Base-by-base conservation (phyloP, 257 asterid genomes). In the Eustoma russellianum region DNA sequence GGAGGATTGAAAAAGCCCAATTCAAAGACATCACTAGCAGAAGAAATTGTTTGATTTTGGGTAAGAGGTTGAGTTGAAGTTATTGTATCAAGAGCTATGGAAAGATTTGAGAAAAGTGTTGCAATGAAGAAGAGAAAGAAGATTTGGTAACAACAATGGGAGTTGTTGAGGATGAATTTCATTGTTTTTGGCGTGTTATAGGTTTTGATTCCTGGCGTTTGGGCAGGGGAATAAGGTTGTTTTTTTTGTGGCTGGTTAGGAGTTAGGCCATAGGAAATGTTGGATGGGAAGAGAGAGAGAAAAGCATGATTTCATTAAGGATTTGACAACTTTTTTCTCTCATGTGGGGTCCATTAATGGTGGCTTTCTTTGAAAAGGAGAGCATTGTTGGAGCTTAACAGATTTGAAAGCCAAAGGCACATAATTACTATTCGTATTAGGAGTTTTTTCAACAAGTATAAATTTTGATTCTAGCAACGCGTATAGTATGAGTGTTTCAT, bases 1-100 rank as follows among this genome's bases (percentile, higher is more conserved):
- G 58, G 65, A 0, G 67, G 77, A 33, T 2, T 48, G 60, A 75
- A 71, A 48, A 70, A 64, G 9, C 81, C 81, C 41, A 75, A 40
- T 17, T 74, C 77, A 48, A 74, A 70, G 16, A 52, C 50, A 11
- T 50, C 69, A 5, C 52, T 52, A 0, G 62, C 6, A 41, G 77
- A 74, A 10, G 53, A 17, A 38, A 66, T 55, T 15, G 74, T 70
- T 60, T 70, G 66, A 53, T 70, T 24, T 7, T 30, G 46, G 33
- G 71, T 51, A 7, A 70, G 44, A 13, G 76, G 71, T 6, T 61
- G 53, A 5, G 56, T 46, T 11, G 71, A 49, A 48, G 74, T 66
- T 44, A 70, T 56, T 38, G 61, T 50, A 35, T 74, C 74, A 50
- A 51, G 10, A 13, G 52, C 61, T 46, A 15, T 9, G 19, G 62